These are phyloP conservation scores for Teratosphaeria destructans DNA, from an alignment of 2,329 filamentous ascomycete genomes.

Conservation along the genomic window DNA sequence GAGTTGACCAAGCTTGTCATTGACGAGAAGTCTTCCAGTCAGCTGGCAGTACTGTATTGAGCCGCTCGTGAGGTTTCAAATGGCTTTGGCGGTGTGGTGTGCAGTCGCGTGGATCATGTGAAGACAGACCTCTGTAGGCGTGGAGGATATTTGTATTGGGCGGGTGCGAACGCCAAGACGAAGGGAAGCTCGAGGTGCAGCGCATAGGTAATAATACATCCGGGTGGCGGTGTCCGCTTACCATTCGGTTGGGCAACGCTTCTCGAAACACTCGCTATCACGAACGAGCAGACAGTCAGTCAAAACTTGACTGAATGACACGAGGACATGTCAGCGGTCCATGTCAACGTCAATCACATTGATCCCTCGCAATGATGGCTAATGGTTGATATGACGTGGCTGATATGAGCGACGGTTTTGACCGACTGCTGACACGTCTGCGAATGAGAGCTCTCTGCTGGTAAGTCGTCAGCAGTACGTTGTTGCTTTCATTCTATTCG, in stretches of 20 bases:
- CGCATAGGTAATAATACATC: not conserved
- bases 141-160: not conserved
- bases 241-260: not conserved
- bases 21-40: not conserved
- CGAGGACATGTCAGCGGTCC: not conserved
- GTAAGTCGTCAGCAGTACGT: not conserved
- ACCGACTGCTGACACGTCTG: not conserved
- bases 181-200: not conserved
- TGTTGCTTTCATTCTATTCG: not conserved
- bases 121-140: not conserved
- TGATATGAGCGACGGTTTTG: not conserved
- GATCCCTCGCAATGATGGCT: not conserved
- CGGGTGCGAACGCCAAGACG: not conserved
- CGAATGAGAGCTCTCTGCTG: not conserved
- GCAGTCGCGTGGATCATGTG: not conserved
- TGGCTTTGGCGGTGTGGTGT: not conserved
- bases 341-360: not conserved
- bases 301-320: not conserved
- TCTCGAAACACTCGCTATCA: not conserved
- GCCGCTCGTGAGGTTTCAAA: not conserved
- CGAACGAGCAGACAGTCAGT: not conserved
- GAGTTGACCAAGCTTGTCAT: not conserved
- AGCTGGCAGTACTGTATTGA: not conserved
- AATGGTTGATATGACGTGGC: not conserved
- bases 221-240: not conserved